Base-by-base conservation (phyloP, 257 asterid species). In the Fraxinus americana region DNA sequence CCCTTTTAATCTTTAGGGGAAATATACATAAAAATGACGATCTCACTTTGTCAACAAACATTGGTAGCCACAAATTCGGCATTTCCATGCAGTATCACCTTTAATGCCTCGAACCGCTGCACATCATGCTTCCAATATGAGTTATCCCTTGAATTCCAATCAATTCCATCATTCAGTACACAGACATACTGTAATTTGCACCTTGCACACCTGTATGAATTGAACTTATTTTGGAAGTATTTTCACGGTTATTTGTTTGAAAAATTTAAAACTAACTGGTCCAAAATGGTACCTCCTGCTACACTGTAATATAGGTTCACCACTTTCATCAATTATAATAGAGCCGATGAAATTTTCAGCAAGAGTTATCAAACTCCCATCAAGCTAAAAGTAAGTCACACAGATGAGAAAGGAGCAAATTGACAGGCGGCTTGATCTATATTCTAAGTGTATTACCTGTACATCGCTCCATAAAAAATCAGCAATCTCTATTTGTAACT, bases 51-150 rank as follows among this genome's bases (percentile, higher is more conserved):
- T 36, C 41, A 36, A 7, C 41, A 36, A 36, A 96, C 94, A 81
- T 92, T 89, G 59, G 61, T 87, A 72, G 98, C 99, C 83, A 92
- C 97, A 77, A 96, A 93, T 85, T 96, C 98, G 34, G 99, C 98
- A 88, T 96, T 96, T 86, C 99, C 99, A 78, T 90, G 96, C 74
- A 93, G 86, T 68, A 93, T 75, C 63, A 96, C 88, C 84, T 92
- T 90, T 71, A 92, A 82, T 77, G 92, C 83, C 92, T 93, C 94
- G 78, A 86, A 83, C 74, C 98, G 93, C 74, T 88, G 87, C 84
- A 96, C 94, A 79, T 92, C 94, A 81, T 96, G 99, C 91, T 93
- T 93, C 98, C 99, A 96, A 82, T 92, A 96, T 54, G 85, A 67
- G 85, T 93, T 96, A 73, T 87, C 90, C 72, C 77, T 83, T 21